These are phyloP conservation scores for Penicillium sp. DNA, from an alignment of 2,329 filamentous ascomycete species.

Conservation along the genomic window DNA sequence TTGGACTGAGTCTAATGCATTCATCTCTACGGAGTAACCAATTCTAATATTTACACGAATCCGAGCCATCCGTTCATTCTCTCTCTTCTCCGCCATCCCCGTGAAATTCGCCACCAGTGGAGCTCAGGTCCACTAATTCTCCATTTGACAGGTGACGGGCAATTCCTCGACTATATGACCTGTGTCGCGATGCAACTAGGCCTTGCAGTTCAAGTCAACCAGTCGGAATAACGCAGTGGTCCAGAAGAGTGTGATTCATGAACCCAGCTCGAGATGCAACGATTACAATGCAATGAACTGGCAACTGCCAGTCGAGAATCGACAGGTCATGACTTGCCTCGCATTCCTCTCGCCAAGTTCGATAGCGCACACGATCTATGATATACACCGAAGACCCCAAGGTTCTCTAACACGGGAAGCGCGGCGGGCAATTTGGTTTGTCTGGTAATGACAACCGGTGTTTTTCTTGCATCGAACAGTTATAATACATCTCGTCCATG, in stretches of 20 bases:
- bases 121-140: neutral
- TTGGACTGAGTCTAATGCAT: neutral
- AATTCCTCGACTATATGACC: neutral
- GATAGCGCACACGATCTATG: neutral
- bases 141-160: neutral
- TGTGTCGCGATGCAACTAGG: neutral
- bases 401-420: neutral
- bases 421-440: neutral
- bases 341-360: neutral
- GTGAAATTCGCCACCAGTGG: slow-evolving; percentile 4
- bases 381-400: neutral
- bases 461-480: neutral
- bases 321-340: neutral
- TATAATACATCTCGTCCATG: neutral
- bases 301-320: neutral
- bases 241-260: neutral
- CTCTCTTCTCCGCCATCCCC: neutral
- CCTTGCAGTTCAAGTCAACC: neutral
- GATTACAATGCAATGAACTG: neutral
- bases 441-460: neutral
- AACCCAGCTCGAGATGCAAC: neutral
- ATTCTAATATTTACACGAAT: neutral
- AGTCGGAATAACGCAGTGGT: neutral
- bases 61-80: neutral
- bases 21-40: neutral